A percentile compares a stretch with the other conserved stretches of the same genome.
Evolutionary conservation across 2,329 filamentous ascomycete species (phyloP).

Genomic region (Scolecobasidium constrictum): DNA sequence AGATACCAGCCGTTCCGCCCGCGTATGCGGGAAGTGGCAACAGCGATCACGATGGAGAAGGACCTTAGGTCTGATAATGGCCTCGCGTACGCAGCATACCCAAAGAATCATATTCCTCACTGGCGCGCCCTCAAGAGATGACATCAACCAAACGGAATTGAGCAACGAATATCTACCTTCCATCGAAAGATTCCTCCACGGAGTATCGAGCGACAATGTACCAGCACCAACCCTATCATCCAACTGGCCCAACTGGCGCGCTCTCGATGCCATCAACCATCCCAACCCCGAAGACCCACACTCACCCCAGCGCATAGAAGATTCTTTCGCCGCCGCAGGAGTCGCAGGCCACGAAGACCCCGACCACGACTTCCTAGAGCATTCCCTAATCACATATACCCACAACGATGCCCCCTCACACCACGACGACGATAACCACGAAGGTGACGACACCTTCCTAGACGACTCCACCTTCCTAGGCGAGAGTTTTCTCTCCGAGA

Average conservation of each 20-base stretch:
- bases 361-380: background rate
- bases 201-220: background rate
- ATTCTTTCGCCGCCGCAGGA: too few relatives aligned
- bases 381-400: background rate
- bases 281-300: background rate
- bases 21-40: too few relatives aligned
- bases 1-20: too few relatives aligned
- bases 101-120: background rate
- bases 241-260: background rate
- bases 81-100: too few relatives aligned
- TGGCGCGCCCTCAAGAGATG: background rate
- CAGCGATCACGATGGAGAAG: too few relatives aligned
- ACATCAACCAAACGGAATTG: background rate
- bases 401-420: background rate
- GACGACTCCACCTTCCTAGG: background rate
- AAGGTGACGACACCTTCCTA: background rate
- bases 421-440: background rate
- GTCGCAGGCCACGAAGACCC: background rate
- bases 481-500: background rate
- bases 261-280: background rate
- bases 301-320: background rate
- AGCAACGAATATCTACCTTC: background rate
- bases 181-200: background rate
- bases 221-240: background rate
- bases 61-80: too few relatives aligned